Evolutionary conservation across 1,284 basidiomycete genomes (phyloP).

Genomic region (Wallemia ichthyophaga): DNA sequence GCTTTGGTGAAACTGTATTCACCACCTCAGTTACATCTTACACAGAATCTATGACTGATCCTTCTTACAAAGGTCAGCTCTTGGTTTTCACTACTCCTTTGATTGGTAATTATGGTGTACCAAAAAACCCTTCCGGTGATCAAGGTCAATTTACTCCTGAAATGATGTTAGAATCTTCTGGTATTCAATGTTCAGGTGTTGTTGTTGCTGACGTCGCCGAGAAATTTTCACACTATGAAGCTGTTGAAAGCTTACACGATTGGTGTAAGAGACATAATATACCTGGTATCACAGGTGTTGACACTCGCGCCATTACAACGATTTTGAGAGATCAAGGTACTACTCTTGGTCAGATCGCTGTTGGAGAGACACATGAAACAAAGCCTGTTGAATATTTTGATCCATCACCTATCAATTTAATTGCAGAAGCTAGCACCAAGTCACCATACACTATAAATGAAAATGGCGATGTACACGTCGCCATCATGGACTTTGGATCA

Average conservation of each 20-base stretch:
- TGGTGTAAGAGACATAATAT: constrained; percentile 80
- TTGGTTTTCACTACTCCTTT: constrained; percentile 93
- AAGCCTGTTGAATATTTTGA: constrained; percentile 65
- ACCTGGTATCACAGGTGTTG: constrained; percentile 83
- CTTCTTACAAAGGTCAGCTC: constrained; percentile 91
- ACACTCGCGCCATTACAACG: constrained; percentile 83
- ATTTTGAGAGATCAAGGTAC: constrained; percentile 89
- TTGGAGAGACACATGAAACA: constrained; percentile 40
- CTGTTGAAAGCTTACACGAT: constrained; percentile 66
- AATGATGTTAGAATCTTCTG: constrained; percentile 48
- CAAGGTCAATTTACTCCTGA: background rate
- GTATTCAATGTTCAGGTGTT: constrained; percentile 71
- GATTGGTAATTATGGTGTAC: constrained; percentile 97
- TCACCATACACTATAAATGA: constrained; percentile 62
- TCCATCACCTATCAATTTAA: constrained; percentile 67
- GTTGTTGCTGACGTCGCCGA: constrained; percentile 85
- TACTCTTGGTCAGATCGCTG: constrained; percentile 64
- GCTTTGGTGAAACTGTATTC: constrained; percentile 93
- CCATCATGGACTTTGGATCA: constrained; percentile 83
- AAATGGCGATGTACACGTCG: constrained; percentile 59
- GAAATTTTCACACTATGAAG: constrained; percentile 76
- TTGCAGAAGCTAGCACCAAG: constrained; percentile 71
- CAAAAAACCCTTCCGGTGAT: constrained; percentile 66
- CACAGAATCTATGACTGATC: constrained; percentile 98
- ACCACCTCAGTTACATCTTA: constrained; percentile 97